Evolutionary conservation across 1,139 yeast genomes (phyloP), one percentile per base, ranked within the genome.

Genomic region (Protomyces inouyei): DNA sequence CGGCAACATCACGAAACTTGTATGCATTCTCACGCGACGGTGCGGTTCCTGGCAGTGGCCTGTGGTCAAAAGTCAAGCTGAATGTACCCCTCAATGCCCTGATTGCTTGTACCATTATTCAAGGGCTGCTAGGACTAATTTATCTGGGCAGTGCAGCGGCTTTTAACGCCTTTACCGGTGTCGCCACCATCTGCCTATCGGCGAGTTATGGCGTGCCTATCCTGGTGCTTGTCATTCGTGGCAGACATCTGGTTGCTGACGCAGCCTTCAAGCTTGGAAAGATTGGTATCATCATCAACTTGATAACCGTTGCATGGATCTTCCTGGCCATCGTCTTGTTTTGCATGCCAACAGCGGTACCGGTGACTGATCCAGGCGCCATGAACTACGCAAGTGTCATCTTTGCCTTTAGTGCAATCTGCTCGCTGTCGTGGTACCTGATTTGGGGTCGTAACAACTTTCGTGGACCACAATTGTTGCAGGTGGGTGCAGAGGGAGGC

Each of bases 1-100:
- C 95, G 0, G 88, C 96, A 0, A 91, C 95, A 0, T 87, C 96
- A 5, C 83, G 97, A 77, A 85, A 88, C 43, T 87, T 92, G 0
- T 90, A 85, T 76, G 90, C 95, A 12, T 86, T 90, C 76, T 89
- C 96, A 63, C 83, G 97, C 75, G 97, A 90, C 73, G 91, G 88
- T 52, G 96, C 95, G 0, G 77, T 90, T 55, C 97, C 97, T 0
- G 84, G 80, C 70, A 83, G 85, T 14, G 67, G 72, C 67, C 67
- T 43, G 18, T 63, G 65, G 65, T 25, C 59, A 43, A 52, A 43
- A 28, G 60, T 63, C 60, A 63, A 63, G 32, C 43, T 54, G 16
- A 61, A 57, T 16, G 54, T 60, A 8, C 67, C 67, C 1, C 51
- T 65, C 25, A 54, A 55, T 25, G 61, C 66, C 1, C 56, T 63